These are phyloP conservation scores for Niebla homalea DNA, from an alignment of 495 filamentous ascomycete species.

Conservation along the genomic window DNA sequence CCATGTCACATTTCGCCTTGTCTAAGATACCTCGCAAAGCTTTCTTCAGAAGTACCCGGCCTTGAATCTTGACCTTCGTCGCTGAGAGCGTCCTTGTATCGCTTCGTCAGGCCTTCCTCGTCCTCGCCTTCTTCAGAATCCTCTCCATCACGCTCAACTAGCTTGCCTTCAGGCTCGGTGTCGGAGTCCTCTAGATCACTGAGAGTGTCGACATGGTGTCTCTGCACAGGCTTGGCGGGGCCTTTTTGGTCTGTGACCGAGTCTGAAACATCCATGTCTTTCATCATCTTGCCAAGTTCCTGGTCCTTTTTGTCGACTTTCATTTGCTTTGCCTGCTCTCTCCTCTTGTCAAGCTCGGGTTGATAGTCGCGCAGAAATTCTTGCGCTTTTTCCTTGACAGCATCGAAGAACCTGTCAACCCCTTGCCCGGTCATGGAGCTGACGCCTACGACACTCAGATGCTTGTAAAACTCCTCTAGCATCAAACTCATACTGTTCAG, in stretches of 20 bases:
- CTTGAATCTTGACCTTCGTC: constrained; percentile 18
- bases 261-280: constrained; percentile 69
- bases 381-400: constrained; percentile 69
- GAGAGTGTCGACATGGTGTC: constrained; percentile 32
- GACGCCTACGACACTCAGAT: constrained; percentile 83
- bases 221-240: constrained; percentile 20
- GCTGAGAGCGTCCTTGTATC: constrained; percentile 33
- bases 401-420: constrained; percentile 83
- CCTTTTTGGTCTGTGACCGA: constrained; percentile 22
- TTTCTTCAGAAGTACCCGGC: constrained; percentile 19
- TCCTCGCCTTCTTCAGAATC: constrained; percentile 14
- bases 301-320: constrained; percentile 57
- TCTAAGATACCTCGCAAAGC: constrained; percentile 34
- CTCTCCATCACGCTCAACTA: constrained; percentile 22
- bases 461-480: constrained; percentile 94
- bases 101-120: constrained; percentile 27
- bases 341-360: constrained; percentile 74
- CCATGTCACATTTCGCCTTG: constrained; percentile 8
- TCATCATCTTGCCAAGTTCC: constrained; percentile 85
- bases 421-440: constrained; percentile 87
- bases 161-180: constrained; percentile 12
- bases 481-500: constrained; percentile 96
- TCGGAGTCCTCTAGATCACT: constrained; percentile 38
- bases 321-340: constrained; percentile 57
- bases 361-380: constrained; percentile 89